phyloP scores from a whole-genome alignment of 2,329 filamentous ascomycete species.

The Lachnellula arida region DNA sequence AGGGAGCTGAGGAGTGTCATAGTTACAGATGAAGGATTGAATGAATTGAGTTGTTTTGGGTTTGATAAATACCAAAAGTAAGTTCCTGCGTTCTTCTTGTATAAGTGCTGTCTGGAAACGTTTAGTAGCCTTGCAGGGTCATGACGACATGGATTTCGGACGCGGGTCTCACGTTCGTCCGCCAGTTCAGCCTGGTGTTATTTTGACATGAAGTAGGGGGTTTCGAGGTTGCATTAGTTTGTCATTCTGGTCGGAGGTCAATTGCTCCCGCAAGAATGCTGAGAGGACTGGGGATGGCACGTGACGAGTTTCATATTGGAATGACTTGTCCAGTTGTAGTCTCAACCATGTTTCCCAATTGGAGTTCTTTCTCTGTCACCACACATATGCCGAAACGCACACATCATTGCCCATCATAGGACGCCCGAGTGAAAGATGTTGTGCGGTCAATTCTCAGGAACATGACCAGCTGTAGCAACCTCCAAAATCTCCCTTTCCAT shows the following conservation, averaged over 20 bases:
- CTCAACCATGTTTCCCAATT: not conserved
- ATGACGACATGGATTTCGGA: slow-evolving; percentile 14
- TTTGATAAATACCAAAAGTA: not conserved
- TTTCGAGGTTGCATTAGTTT: not conserved
- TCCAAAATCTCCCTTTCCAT: slow-evolving; percentile 75
- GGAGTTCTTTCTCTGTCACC: too few species aligned
- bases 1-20: slow-evolving; percentile 38
- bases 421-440: not conserved
- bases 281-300: not conserved
- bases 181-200: not conserved
- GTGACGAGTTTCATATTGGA: not conserved
- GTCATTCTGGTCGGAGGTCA: not conserved
- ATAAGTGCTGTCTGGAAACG: not conserved
- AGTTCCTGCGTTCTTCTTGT: not conserved
- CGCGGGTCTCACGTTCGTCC: slow-evolving; percentile 1
- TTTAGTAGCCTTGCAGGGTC: slow-evolving; percentile 4
- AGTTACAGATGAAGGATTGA: not conserved
- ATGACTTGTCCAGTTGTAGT: not conserved
- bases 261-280: not conserved
- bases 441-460: not conserved
- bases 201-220: not conserved
- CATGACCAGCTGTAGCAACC: slow-evolving; percentile 80
- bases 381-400: too few species aligned
- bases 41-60: not conserved
- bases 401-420: not conserved